Base-by-base conservation (phyloP, 768 basidiomycete species). In the Panaeolus papilionaceus region DNA sequence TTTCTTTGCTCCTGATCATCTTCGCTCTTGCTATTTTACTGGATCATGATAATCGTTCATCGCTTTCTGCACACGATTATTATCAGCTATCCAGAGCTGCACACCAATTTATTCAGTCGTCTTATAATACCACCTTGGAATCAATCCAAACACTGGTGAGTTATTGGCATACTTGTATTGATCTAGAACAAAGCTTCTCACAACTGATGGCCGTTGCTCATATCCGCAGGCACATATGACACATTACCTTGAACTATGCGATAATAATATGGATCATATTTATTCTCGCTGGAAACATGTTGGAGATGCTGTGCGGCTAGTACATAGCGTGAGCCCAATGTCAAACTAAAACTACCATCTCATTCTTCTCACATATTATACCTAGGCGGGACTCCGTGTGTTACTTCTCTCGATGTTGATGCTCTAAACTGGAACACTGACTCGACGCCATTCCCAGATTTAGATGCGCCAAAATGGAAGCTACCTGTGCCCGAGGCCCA, bases 11-110 rank as follows among this genome's bases (percentile, higher is more conserved):
- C 20, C 91, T 89, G 73, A 83, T 85, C 49, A 75, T 92, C 12
- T 88, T 94, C 69, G 86, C 91, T 5, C 81, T 93, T 28, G 91
- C 85, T 0, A 78, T 83, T 0, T 79, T 92, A n/a, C 88, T 91
- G 69, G 89, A 91, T 72, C 80, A 83, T 5, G 72, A 78, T 61
- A 74, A 76, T 7, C 82, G 83, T 1, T 79, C 87, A 44, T 85
- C 84, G 70, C 80, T 84, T 6, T 73, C 83, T 14, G 84, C 88
- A 64, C 81, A 87, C 44, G 88, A 90, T 63, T 93, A 88, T 71
- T 89, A 88, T 70, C 78, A 87, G 62, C 77, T 93, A 7, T 81
- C 90, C 2, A 83, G 86, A 1, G 82, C 86, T 2, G 78, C 86
- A 1, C 74, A 91, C 20, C 79, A 80, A 16, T 83, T 86, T 54